These are phyloP conservation scores for Lodderomyces margitis DNA, from an alignment of 1,139 yeast genomes.

Conservation along the genomic window DNA sequence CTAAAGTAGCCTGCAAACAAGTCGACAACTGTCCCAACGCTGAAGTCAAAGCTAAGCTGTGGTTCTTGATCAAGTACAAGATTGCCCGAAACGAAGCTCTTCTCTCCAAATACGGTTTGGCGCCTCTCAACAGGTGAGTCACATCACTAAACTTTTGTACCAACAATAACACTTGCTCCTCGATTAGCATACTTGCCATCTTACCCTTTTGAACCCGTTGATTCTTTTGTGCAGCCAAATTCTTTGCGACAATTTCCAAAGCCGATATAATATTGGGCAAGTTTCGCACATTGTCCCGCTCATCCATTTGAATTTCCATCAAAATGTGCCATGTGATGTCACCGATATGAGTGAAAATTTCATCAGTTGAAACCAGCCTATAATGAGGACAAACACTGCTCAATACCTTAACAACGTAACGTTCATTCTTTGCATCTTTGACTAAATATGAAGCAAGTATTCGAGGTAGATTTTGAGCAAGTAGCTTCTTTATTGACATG, in stretches of 20 bases:
- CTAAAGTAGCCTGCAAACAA: conserved; percentile 79
- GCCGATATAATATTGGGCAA: conserved; percentile 37
- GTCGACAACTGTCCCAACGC: conserved; percentile 89
- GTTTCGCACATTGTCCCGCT: conserved; percentile 27
- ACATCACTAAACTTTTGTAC: conserved; percentile 76
- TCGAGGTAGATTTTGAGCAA: conserved; percentile 36
- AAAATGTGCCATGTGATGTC: conserved; percentile 43
- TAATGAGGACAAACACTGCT: conserved; percentile 51
- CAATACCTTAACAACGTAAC: conserved; percentile 53
- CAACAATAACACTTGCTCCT: conserved; percentile 68
- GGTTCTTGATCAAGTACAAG: conserved; percentile 60
- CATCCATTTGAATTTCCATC: conserved; percentile 36
- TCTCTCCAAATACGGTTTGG: conserved; percentile 70
- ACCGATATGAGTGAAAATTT: conserved; percentile 45
- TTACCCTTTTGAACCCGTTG: conserved; percentile 4
- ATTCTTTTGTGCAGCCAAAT: conserved; percentile 18
- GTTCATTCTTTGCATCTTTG: conserved; percentile 44
- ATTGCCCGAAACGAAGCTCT: conserved; percentile 73
- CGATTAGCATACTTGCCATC: conserved; percentile 26
- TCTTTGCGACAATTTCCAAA: conserved; percentile 37
- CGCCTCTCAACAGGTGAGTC: conserved; percentile 70
- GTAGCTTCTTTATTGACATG: conserved; percentile 32
- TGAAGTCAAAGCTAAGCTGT: conserved; percentile 61
- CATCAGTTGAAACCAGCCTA: conserved; percentile 34
- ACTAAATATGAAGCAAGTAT: conserved; percentile 42